Base-by-base conservation (phyloP, 1,284 basidiomycete genomes). In the Cryptococcus maquisensis region DNA sequence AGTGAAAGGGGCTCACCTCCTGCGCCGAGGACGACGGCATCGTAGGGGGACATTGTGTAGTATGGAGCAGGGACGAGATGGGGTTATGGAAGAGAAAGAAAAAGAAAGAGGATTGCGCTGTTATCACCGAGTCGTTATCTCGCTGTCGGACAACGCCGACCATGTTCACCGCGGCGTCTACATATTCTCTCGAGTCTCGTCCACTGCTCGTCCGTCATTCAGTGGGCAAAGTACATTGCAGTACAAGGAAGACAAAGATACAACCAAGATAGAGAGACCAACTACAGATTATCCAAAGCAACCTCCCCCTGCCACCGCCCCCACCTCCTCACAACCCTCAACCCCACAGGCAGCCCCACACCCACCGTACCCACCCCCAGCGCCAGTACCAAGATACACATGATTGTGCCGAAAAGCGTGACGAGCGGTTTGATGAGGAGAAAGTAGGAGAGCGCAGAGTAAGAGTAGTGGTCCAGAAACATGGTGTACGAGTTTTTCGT, bases 11-110 rank as follows among this genome's bases (percentile, higher is more conserved):
- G 66, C 69, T 54, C 46, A 68, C 70, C 79, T 21, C 82, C 83
- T 16, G 81, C 79, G 20, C 83, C 82, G 26, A 84, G 75, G 40
- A 84, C 72, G 20, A 83, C 77, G 45, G 81, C 65, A 50, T 71
- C 67, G 55, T 65, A 64, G 41, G 24, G 12, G 8, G 20, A n/a
- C 39, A 40, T 40, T 40, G 39, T 16, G 9, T 40, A 8, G n/a
- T 38, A 38, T n/a, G 3, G 28, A 6, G 28, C 10, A 0, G 6
- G 28, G 28, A 2, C 28, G 6, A 10, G 28, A 6, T 32, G 28
- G 28, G 4, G 28, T 28, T 28, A 2, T 32, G 28, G 28, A 28
- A 28, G 28, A 28, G 28, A 10, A 28, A 4, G 3, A 28, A 28
- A 10, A 10, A 28, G 28, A 28, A 28, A 10, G 10, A 5, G 28